phyloP scores from a whole-genome alignment of 1,284 basidiomycete species.

The Boletus smithii region DNA sequence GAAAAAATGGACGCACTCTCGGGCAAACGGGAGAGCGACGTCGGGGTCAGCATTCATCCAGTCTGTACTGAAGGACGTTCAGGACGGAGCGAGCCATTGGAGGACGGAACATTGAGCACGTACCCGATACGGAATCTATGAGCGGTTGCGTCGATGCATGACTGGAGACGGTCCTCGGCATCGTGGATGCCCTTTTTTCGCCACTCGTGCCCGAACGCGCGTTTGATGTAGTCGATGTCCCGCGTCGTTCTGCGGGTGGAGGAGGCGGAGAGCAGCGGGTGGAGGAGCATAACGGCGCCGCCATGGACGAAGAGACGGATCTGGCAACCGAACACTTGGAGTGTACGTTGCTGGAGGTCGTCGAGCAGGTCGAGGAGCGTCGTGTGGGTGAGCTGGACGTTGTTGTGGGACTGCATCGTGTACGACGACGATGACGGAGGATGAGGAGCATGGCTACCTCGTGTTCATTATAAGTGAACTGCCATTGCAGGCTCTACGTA shows the following conservation, averaged over 20 bases:
- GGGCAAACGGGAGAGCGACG: constrained; percentile 58
- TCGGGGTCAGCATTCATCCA: constrained; percentile 75
- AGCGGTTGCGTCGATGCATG: constrained; percentile 57
- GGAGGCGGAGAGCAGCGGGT: constrained; percentile 42
- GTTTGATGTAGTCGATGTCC: constrained; percentile 62
- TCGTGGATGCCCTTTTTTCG: constrained; percentile 43
- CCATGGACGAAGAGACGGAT: constrained; percentile 64
- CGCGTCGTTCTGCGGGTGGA: constrained; percentile 50
- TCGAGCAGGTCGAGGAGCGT: constrained; percentile 45
- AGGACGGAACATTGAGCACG: constrained; percentile 4
- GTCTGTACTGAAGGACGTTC: constrained; percentile 38
- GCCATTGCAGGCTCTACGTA: not conserved
- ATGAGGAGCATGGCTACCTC: constrained; percentile 5
- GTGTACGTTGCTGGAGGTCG: constrained; percentile 47
- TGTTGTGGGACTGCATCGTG: constrained; percentile 35
- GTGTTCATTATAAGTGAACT: constrained; percentile 13
- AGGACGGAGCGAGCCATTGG: not conserved
- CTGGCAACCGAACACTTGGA: constrained; percentile 42
- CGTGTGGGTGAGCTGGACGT: constrained; percentile 33
- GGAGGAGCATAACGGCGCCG: constrained; percentile 66
- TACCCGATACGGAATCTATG: constrained; percentile 46
- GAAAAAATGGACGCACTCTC: constrained; percentile 45
- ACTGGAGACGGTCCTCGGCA: constrained; percentile 48
- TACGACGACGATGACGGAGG: not conserved
- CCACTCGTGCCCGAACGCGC: constrained; percentile 57